Evolutionary conservation across 2,329 filamentous ascomycete species (phyloP).

Genomic region (Fusarium sp.): DNA sequence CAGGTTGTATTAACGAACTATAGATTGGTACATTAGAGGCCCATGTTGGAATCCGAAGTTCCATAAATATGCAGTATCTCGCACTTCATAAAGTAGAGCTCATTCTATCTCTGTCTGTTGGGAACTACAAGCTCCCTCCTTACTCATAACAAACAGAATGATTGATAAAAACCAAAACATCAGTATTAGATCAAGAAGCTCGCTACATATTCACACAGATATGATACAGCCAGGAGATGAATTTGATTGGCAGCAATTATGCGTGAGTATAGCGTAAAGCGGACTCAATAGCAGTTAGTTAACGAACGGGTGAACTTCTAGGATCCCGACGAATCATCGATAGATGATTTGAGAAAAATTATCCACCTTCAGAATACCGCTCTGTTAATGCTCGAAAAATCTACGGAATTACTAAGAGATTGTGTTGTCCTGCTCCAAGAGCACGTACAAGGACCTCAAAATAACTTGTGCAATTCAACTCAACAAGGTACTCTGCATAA

Average conservation of each 20-base stretch:
- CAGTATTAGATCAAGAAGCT: background rate
- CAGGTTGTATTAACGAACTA: background rate
- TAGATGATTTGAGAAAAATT: background rate
- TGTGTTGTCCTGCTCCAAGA: background rate
- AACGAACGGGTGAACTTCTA: background rate
- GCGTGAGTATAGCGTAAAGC: background rate
- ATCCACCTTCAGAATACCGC: background rate
- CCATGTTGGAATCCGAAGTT: background rate
- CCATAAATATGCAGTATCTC: background rate
- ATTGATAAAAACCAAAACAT: background rate
- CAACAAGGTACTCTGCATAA: background rate
- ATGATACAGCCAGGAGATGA: background rate
- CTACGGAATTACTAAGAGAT: background rate
- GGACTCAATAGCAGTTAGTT: background rate
- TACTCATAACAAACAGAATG: background rate
- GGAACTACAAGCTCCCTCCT: background rate
- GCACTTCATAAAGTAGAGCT: background rate
- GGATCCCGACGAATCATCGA: background rate
- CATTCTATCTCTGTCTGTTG: background rate
- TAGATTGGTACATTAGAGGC: background rate
- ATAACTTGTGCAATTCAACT: background rate
- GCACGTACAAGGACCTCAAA: background rate
- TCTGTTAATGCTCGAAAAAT: background rate
- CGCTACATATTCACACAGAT: background rate
- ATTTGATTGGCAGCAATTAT: background rate